Evolutionary conservation across 208 protist genomes (phyloP), one percentile per base, ranked within the genome.

Genomic region (Leishmania amazonensis): DNA sequence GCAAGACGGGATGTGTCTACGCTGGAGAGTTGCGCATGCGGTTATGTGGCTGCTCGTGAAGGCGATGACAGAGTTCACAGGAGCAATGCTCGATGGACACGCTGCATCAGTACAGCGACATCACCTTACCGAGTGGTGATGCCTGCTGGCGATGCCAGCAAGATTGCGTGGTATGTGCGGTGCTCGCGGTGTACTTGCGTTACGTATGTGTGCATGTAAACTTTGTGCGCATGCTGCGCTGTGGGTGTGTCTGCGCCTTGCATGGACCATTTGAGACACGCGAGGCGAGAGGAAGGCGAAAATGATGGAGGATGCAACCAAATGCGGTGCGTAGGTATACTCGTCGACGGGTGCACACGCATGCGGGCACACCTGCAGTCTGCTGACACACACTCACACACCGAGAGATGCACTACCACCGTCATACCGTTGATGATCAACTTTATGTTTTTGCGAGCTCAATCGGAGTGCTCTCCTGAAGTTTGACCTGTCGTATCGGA

Each of bases 111-210:
- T 85, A 84, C 84, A 87, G 80, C 80, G 79, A 87, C 80, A 51
- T 62, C 75, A 72, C 42, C 80, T 79, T 54, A 35, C n/a, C 60
- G 45, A 54, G 80, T 87, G 84, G 77, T 65, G 80, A 73, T 60
- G 84, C 84, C 80, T 87, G 84, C 84, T 87, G 84, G 84, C 80
- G 84, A 84, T 87, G 84, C 76, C 72, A 84, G 80, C 84, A 57
- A 87, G 84, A 87, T 79, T 49, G 21, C 24, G 19, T 49, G 28
- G 8, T 3, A 49, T 49, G 40, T 49, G 67, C 67, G 35, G 67
- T 42, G 7, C 13, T 19, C 21, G 35, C 49, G 15, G 13, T n/a
- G 42, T 19, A 24, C 67, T 45, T 73, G 35, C 21, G 40, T 35
- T 35, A n/a, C 11, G 17, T 24, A 40, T 54, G 19, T 54, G 51